Conservation (phyloP, 2,329 filamentous ascomycete genomes). For the Emmonsia crescens region DNA sequence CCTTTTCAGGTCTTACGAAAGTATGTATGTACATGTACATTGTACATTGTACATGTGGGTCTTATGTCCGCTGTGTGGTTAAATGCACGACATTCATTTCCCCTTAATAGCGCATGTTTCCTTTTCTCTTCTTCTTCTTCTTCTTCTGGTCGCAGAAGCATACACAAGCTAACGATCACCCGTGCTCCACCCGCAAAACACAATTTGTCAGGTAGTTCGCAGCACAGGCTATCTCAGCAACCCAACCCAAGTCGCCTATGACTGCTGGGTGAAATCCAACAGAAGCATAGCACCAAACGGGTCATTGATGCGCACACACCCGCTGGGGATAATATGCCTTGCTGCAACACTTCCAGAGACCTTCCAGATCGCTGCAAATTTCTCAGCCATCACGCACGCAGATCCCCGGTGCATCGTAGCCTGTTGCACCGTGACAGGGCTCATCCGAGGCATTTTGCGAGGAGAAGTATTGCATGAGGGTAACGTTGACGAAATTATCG, state of each 20-base stretch:
- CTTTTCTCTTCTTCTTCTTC: neutral
- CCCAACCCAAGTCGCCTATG: slow-evolving; percentile 31
- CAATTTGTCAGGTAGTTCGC: slow-evolving; percentile 20
- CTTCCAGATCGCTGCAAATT: slow-evolving; percentile 34
- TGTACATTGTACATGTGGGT: too few relatives aligned
- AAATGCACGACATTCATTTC: neutral
- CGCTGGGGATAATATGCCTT: slow-evolving; percentile 40
- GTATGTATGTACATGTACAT: neutral
- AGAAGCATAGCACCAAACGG: slow-evolving; percentile 41
- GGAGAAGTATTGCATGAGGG: slow-evolving; percentile 34
- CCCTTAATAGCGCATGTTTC: neutral
- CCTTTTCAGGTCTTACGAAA: neutral
- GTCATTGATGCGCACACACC: slow-evolving; percentile 44
- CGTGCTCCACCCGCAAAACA: neutral
- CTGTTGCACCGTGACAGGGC: slow-evolving; percentile 38
- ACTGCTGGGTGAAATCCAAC: slow-evolving; percentile 32
- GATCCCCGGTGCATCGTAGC: slow-evolving; percentile 43
- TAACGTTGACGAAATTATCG: slow-evolving; percentile 34
- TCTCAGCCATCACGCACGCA: slow-evolving; percentile 39
- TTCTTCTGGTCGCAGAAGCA: neutral
- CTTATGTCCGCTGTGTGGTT: neutral
- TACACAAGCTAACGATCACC: neutral
- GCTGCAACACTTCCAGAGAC: slow-evolving; percentile 32
- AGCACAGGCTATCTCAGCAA: slow-evolving; percentile 30
- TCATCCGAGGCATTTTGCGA: slow-evolving; percentile 38